Base-by-base conservation (phyloP, 768 basidiomycete species). In the Lactarius sanguifluus region DNA sequence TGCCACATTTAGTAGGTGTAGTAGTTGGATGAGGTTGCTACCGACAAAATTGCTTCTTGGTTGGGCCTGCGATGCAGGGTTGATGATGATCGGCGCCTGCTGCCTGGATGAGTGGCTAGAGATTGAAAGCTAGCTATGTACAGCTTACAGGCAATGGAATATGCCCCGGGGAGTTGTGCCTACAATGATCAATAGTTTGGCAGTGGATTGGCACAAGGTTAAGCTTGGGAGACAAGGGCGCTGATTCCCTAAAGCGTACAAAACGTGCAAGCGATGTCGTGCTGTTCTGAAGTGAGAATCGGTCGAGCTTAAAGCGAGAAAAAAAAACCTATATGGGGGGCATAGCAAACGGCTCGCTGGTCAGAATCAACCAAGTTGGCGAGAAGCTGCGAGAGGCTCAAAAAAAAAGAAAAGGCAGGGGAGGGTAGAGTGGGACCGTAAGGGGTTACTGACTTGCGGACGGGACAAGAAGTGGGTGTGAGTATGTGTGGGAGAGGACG, bases 1-100 rank as follows among this genome's bases (percentile, higher is more conserved):
- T 65, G 59, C 64, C 64, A n/a, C 59, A 55, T 65, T 59, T 65
- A 65, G 64, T 30, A 65, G 64, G 64, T 65, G 41, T 65, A 55
- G 38, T 60, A 41, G 59, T 65, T 65, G 59, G 58, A 65, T 55
- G 64, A 36, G 50, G 52, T 28, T 55, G 59, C 59, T 20, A 43
- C 40, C 40, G 30, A 25, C 58, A 20, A 23, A 8, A 28, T 9
- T 28, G 28, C 64, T 54, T 59, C 63, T 59, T 60, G 20, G 38
- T 55, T 38, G 57, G 28, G 36, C 15, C 10, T 20, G 40, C 16
- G 45, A 52, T 20, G 58, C 38, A 57, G 23, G 63, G 52, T 12
- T 16, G 59, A 34, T 30, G 52, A 59, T 60, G 52, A 59, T 65
- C 57, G 58, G 52, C 40, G 23, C 59, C 50, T n/a, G 41, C 23